These are phyloP conservation scores for Chytridiales sp. DNA, from an alignment of 371 early-diverging fungal species.

Conservation along the genomic window DNA sequence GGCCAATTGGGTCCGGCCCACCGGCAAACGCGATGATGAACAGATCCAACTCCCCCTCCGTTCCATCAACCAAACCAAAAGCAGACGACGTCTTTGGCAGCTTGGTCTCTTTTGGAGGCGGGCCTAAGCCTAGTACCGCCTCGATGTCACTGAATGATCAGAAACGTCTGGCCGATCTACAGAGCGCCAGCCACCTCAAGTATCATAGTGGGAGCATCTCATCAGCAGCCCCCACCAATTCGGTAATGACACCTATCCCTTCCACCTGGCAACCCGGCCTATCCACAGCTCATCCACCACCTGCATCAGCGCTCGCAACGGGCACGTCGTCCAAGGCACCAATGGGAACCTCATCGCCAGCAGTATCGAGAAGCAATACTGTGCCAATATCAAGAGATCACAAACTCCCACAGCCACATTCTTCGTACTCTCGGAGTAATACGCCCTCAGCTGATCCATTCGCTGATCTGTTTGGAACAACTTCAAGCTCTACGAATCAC, in stretches of 20 bases:
- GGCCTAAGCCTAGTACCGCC: constrained; percentile 1
- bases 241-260: background rate
- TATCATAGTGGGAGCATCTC: background rate
- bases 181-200: constrained; percentile 9
- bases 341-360: background rate
- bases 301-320: background rate
- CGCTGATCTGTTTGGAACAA: constrained; percentile 20
- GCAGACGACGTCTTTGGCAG: constrained; percentile 31
- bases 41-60: no score
- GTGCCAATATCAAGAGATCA: background rate
- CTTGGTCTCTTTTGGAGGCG: constrained; percentile 24
- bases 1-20: no score
- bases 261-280: background rate
- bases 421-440: no score
- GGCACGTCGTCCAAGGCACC: background rate
- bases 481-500: background rate
- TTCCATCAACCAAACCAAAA: constrained; percentile 4
- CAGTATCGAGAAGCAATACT: background rate
- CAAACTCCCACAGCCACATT: no score
- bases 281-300: background rate
- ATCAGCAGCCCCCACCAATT: background rate
- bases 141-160: constrained; percentile 32
- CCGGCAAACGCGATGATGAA: no score
- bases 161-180: constrained; percentile 6
- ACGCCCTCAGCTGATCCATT: constrained; percentile 7